These are phyloP conservation scores for Ciborinia camelliae DNA, from an alignment of 2,329 filamentous ascomycete genomes.

Conservation along the genomic window DNA sequence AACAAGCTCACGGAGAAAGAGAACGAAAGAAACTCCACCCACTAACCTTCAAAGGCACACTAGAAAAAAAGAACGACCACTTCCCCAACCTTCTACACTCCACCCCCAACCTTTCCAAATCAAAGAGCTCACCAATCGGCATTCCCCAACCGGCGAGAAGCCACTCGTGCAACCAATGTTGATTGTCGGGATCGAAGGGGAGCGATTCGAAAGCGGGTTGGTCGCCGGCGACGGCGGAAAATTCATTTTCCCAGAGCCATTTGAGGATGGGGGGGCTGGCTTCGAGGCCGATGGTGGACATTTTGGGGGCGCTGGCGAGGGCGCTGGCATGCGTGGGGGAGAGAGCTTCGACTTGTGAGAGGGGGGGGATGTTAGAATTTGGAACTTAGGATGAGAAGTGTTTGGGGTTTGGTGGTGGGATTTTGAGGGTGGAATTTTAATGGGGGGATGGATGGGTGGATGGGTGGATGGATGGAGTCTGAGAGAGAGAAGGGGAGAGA, in stretches of 20 bases:
- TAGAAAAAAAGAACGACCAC: conserved; percentile 62
- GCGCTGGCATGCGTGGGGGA: neutral
- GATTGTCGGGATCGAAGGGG: conserved; percentile 34
- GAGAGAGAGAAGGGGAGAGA: neutral
- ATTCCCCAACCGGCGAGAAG: conserved; percentile 50
- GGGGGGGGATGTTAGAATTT: neutral
- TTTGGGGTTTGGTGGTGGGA: too few species aligned
- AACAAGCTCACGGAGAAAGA: too few species aligned
- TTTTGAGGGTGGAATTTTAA: too few species aligned
- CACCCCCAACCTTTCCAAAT: conserved; percentile 44
- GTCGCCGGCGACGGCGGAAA: conserved; percentile 46
- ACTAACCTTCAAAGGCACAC: conserved; percentile 53
- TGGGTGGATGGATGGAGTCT: neutral
- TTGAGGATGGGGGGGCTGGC: neutral
- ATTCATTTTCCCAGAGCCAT: conserved; percentile 40
- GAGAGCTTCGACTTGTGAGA: neutral
- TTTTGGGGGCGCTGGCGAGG: neutral
- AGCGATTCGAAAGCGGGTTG: conserved; percentile 45
- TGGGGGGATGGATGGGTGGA: neutral
- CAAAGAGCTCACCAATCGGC: conserved; percentile 50
- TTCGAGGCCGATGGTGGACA: neutral
- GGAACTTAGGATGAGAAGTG: too few species aligned
- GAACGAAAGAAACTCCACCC: too few species aligned
- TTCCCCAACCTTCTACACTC: conserved; percentile 51
- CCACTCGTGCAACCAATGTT: conserved; percentile 40